phyloP scores from a whole-genome alignment of 768 basidiomycete species.

The Lactifluus pinguis region DNA sequence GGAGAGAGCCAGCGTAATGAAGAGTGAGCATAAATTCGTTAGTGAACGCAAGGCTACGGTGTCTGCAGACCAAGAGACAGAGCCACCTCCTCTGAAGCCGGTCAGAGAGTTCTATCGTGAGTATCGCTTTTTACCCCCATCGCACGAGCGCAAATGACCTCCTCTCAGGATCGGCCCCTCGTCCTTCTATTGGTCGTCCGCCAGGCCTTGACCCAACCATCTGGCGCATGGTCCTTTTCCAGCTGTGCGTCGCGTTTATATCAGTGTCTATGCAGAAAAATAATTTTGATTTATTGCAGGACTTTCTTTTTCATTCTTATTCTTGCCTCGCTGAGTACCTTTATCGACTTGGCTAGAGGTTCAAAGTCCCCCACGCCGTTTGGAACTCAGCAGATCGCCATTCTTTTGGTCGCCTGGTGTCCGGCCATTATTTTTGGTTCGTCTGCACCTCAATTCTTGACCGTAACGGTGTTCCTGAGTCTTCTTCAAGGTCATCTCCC shows the following conservation, averaged over 20 bases:
- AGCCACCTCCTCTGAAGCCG: not conserved
- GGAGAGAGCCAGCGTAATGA: not conserved
- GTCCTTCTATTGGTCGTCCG: slow-evolving; percentile 7
- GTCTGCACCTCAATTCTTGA: slow-evolving; percentile 9
- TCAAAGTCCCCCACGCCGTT: slow-evolving; percentile 39
- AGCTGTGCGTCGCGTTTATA: slow-evolving; percentile 33
- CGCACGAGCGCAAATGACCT: not conserved
- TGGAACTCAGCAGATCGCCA: slow-evolving; percentile 56
- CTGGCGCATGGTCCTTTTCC: slow-evolving; percentile 47
- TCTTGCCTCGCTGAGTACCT: slow-evolving; percentile 40
- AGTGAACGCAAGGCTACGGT: not conserved
- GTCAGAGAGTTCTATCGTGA: slow-evolving; percentile 11
- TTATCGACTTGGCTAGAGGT: slow-evolving; percentile 39
- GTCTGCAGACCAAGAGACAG: not conserved
- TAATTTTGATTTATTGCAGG: slow-evolving; percentile 23
- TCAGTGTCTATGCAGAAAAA: not conserved
- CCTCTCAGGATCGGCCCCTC: slow-evolving; percentile 8
- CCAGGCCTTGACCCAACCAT: slow-evolving; percentile 34
- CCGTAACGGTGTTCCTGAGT: not conserved
- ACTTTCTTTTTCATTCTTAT: slow-evolving; percentile 39
- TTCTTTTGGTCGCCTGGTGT: slow-evolving; percentile 51
- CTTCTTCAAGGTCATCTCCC: slow-evolving; percentile 10
- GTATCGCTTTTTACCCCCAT: not conserved
- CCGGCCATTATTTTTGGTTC: slow-evolving; percentile 48
- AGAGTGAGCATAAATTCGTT: not conserved